Base-by-base conservation (phyloP, 495 filamentous ascomycete species). In the Trichoderma asperelloides region DNA sequence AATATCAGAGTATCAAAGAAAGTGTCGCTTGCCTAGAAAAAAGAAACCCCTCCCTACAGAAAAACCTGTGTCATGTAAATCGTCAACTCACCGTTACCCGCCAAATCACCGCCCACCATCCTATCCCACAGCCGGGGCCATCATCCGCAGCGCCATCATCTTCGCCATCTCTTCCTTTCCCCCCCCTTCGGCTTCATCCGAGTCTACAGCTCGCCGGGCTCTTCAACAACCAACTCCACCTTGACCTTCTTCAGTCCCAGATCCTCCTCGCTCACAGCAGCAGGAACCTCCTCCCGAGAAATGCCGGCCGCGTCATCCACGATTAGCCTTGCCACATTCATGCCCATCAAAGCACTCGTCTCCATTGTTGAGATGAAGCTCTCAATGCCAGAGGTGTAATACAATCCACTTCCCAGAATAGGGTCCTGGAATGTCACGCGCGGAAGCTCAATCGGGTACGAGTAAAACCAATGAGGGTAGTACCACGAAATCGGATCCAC, bases 301-400 rank as follows among this genome's bases (percentile, higher is more conserved):
- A 60, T 60, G 55, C 62, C 62, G 15, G 62, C 62, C 27, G 85
- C 88, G 45, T 83, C 86, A 70, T 93, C 84, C 5, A 89, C 80
- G 63, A 97, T 84, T 49, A 98, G 78, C 30, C 82, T 81, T 15
- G 95, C 95, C 45, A 98, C 89, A 78, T 98, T 98, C 83, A 87
- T 93, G 0, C 95, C 95, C 94, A 96, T 96, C 71, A 98, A 75
- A 0, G 89, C 88, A 74, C 89, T 98, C 9, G 96, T 99, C 81
- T 99, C 95, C 95, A 99, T 99, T 0, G 95, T 97, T 16, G 87
- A 92, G 68, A 98, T 96, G 71, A 98, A 97, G 70, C 87, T 89
- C 78, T 98, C 95, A 65, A 98, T 96, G 0, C 90, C 94, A 51
- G 89, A 87, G 0, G 95, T 98, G 74, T 98, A 98, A 84, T 91